Conservation (phyloP, 768 basidiomycete species). For the Lactarius sp. region DNA sequence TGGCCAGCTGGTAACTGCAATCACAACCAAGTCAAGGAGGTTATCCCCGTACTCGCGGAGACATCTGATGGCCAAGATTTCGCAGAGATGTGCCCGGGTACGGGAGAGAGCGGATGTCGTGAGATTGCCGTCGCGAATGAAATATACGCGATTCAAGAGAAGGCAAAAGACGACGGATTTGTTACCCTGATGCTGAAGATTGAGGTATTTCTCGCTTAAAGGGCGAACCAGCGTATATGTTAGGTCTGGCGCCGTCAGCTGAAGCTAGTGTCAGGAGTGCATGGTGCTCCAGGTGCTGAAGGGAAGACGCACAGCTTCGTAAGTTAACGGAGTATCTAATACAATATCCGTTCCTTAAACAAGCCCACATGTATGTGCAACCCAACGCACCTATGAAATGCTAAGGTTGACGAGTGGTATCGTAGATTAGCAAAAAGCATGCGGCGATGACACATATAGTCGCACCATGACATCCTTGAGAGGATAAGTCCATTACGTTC, state of each 20-base stretch:
- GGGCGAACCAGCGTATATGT: slow-evolving; percentile 89
- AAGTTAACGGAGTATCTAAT: slow-evolving; percentile 76
- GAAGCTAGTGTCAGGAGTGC: slow-evolving; percentile 15
- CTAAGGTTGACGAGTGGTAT: slow-evolving; percentile 33
- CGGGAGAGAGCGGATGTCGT: slow-evolving; percentile 63
- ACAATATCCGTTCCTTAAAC: slow-evolving; percentile 6
- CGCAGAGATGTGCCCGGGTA: slow-evolving; percentile 79
- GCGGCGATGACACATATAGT: not conserved
- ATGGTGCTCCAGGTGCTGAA: not conserved
- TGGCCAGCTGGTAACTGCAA: slow-evolving; percentile 73
- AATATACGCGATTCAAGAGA: slow-evolving; percentile 82
- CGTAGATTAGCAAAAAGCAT: slow-evolving; percentile 1
- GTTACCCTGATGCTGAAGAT: slow-evolving; percentile 68
- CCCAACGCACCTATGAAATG: slow-evolving; percentile 59
- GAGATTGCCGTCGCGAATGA: slow-evolving; percentile 71
- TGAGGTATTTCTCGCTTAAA: slow-evolving; percentile 79
- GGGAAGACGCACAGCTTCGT: slow-evolving; percentile 59
- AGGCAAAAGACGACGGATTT: slow-evolving; percentile 84
- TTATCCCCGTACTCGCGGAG: slow-evolving; percentile 68
- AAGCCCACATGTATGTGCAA: slow-evolving; percentile 1
- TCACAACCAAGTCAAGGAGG: slow-evolving; percentile 62
- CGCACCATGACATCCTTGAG: slow-evolving; percentile 19
- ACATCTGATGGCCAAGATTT: slow-evolving; percentile 79
- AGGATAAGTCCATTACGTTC: not conserved
- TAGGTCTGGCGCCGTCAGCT: slow-evolving; percentile 82